Evolutionary conservation across 2,329 filamentous ascomycete species (phyloP).

Genomic region (Fusarium sp.): DNA sequence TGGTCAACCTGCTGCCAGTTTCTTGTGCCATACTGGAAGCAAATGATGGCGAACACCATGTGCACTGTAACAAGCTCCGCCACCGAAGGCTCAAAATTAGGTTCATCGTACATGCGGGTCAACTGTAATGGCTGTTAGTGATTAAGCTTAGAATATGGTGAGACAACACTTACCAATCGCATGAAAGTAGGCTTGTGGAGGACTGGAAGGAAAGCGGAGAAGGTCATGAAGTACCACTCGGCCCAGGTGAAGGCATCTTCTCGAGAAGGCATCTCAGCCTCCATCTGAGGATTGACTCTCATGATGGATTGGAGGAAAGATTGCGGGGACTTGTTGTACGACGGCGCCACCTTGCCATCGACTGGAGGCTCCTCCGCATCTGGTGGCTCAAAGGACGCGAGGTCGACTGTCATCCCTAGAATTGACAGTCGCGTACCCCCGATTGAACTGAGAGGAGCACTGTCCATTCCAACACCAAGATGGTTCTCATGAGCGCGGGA

Average conservation of each 20-base stretch:
- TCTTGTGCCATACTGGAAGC: slow-evolving; percentile 78
- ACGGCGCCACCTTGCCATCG: slow-evolving; percentile 51
- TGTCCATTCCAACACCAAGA: slow-evolving; percentile 70
- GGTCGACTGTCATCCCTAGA: slow-evolving; percentile 80
- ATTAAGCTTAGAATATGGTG: neutral
- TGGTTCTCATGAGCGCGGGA: slow-evolving; percentile 67
- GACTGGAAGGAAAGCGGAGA: slow-evolving; percentile 76
- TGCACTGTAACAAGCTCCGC: slow-evolving; percentile 76
- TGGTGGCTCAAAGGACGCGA: slow-evolving; percentile 73
- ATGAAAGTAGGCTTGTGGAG: slow-evolving; percentile 81
- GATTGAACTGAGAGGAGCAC: slow-evolving; percentile 73
- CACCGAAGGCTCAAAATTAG: slow-evolving; percentile 65
- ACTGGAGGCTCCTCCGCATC: slow-evolving; percentile 67
- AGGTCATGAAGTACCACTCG: slow-evolving; percentile 77
- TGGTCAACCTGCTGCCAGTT: slow-evolving; percentile 66
- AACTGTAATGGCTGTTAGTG: slow-evolving; percentile 53
- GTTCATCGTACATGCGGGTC: slow-evolving; percentile 74
- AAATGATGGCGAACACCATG: slow-evolving; percentile 81
- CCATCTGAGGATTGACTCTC: slow-evolving; percentile 64
- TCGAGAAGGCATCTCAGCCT: slow-evolving; percentile 68
- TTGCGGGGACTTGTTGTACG: slow-evolving; percentile 77
- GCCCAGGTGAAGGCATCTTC: slow-evolving; percentile 73
- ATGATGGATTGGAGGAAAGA: slow-evolving; percentile 73
- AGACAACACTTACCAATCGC: slow-evolving; percentile 61
- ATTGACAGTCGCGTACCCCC: slow-evolving; percentile 80